These are phyloP conservation scores for Fusarium oxysporum DNA, from an alignment of 2,329 filamentous ascomycete genomes.

Conservation along the genomic window DNA sequence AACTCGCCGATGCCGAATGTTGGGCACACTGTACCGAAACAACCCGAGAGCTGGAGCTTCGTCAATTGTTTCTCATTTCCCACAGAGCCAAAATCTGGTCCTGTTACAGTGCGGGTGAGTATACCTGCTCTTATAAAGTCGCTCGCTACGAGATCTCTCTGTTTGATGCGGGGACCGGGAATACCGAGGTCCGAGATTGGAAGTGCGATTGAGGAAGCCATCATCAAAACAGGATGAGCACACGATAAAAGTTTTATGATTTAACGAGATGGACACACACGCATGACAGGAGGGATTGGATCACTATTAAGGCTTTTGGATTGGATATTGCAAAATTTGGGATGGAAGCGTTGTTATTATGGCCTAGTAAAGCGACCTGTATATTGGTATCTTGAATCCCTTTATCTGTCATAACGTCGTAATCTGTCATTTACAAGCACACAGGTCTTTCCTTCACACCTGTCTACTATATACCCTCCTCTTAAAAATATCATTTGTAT, in stretches of 20 bases:
- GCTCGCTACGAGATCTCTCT: constrained; percentile 34
- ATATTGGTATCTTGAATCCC: constrained; percentile 38
- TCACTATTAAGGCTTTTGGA: not conserved
- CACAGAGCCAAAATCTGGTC: constrained; percentile 17
- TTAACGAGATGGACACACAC: not conserved
- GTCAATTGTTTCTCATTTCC: constrained; percentile 43
- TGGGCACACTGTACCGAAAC: constrained; percentile 5
- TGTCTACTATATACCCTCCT: constrained; percentile 1
- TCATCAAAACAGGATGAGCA: constrained; percentile 20
- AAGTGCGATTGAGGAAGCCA: constrained; percentile 42
- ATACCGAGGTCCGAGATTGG: constrained; percentile 43
- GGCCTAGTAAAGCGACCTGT: constrained; percentile 22
- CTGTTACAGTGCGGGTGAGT: constrained; percentile 34
- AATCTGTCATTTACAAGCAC: constrained; percentile 27
- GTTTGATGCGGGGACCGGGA: constrained; percentile 43
- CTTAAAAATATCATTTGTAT: not conserved
- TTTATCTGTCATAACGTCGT: constrained; percentile 42
- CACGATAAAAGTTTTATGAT: not conserved
- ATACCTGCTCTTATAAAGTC: constrained; percentile 31
- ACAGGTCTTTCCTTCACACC: not conserved
- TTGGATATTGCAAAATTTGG: not conserved
- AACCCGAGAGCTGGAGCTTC: constrained; percentile 46
- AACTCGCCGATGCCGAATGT: constrained; percentile 16
- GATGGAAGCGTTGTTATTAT: constrained; percentile 23
- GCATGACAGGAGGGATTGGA: not conserved